Base-by-base conservation (phyloP, 2,329 filamentous ascomycete genomes). In the Botryotinia calthae region DNA sequence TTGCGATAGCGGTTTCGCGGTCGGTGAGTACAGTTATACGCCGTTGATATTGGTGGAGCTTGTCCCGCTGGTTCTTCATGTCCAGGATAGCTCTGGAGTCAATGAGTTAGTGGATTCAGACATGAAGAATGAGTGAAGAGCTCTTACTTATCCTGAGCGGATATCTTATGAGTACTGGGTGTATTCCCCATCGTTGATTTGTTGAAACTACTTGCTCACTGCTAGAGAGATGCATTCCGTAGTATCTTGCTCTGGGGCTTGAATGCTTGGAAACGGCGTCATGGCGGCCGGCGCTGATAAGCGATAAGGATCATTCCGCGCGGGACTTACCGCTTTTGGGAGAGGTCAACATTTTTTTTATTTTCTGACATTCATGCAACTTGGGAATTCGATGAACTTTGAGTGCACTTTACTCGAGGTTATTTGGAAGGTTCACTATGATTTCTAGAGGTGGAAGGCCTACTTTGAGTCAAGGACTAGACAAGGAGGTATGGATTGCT, bases 21-120 rank as follows among this genome's bases (percentile, higher is more conserved):
- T 91, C 88, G 10, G 95, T 98, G 54, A 99, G 89, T 69, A 93
- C 87, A 51, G 90, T 91, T 81, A 99, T 96, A 79, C 93, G 92
- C 80, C 92, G 92, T 83, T 98, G 95, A 85, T 98, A 98, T 82
- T 97, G 94, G 80, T 97, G 95, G 5, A 99, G 91, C 83, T 94
- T 97, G 86, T 99, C 96, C 82, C 96, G 95, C 85, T 98, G 95
- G 83, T 90, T 94, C 85, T 98, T 98, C 85, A 98, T 92, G 84
- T 98, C 95, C 80, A 98, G 91, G 83, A 98, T 98, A 74, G 95
- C 95, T 85, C 95, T 98, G 64, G 73, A 31, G 70, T 64, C 46
- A 14, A 40, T 48, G 22, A 69, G 64, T 64, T 59, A 73, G 66
- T 71, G 46, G 59, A 25, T 46, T 63, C 48, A 59, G 31, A 18